These are phyloP conservation scores for Pestalotiopsis sp. DNA, from an alignment of 2,329 filamentous ascomycete species.

Conservation along the genomic window DNA sequence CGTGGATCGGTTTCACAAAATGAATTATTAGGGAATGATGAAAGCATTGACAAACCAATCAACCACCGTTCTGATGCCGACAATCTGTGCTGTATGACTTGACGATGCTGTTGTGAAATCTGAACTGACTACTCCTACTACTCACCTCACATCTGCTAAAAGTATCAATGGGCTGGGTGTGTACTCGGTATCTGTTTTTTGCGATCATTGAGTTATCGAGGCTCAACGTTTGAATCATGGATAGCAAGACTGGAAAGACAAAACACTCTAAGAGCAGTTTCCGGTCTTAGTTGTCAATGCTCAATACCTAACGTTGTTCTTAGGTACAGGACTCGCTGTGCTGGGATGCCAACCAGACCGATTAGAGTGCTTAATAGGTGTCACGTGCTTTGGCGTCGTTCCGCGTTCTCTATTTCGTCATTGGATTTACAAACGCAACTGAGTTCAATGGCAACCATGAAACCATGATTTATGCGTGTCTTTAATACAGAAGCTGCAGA, in stretches of 20 bases:
- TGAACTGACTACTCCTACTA: neutral
- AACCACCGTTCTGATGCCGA: constrained; percentile 8
- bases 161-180: too few species aligned
- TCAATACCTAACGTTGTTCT: too few species aligned
- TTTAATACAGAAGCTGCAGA: neutral
- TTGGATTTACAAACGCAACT: neutral
- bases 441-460: neutral
- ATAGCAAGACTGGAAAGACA: too few species aligned
- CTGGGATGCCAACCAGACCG: neutral
- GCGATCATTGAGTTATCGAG: too few species aligned
- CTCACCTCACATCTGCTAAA: neutral
- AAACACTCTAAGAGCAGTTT: too few species aligned
- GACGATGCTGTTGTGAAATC: neutral
- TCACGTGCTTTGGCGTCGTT: constrained; percentile 11
- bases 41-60: constrained; percentile 27
- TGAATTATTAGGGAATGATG: constrained; percentile 35
- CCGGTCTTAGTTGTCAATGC: too few species aligned
- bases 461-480: neutral
- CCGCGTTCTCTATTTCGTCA: constrained; percentile 11
- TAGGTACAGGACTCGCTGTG: too few species aligned
- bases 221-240: too few species aligned
- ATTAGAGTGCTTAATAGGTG: constrained; percentile 1
- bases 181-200: neutral
- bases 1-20: constrained; percentile 50
- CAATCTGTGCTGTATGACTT: neutral